phyloP scores from a whole-genome alignment of 2,329 filamentous ascomycete species.

The Trichoderma cornu-damae region DNA sequence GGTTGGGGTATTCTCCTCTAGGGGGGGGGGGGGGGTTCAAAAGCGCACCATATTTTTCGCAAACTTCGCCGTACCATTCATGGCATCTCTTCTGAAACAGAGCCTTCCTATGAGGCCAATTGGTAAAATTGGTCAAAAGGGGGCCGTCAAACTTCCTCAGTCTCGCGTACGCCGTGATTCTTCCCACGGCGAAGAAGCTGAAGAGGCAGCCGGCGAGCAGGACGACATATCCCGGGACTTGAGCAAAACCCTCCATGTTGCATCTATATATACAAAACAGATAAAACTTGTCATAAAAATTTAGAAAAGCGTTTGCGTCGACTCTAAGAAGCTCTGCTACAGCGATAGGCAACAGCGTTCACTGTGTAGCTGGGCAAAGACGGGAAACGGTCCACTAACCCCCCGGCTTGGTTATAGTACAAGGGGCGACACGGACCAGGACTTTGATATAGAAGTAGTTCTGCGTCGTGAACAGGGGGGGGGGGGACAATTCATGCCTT shows the following conservation, averaged over 20 bases:
- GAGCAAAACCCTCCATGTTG: background rate
- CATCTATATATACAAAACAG: too few species aligned
- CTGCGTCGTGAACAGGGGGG: too few species aligned
- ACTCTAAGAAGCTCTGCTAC: background rate
- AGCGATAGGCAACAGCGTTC: background rate
- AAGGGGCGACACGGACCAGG: background rate
- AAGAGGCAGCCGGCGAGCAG: background rate
- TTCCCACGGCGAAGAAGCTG: background rate
- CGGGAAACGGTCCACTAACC: too few species aligned
- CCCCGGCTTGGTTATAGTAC: too few species aligned
- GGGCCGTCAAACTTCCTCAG: slow-evolving; percentile 26
- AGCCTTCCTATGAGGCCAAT: slow-evolving; percentile 26
- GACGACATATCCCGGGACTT: background rate
- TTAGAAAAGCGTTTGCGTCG: background rate
- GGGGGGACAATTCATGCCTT: too few species aligned
- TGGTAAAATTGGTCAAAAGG: slow-evolving; percentile 21
- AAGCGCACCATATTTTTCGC: slow-evolving; percentile 26
- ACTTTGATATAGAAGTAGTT: too few species aligned
- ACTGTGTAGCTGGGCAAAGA: background rate
- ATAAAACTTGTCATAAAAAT: background rate
- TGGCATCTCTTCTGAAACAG: slow-evolving; percentile 23
- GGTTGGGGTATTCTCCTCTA: background rate
- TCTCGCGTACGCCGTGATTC: slow-evolving; percentile 14
- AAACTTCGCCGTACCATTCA: slow-evolving; percentile 27
- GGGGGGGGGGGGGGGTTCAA: background rate